Conservation (phyloP, 2,329 filamentous ascomycete genomes). For the Tolypocladium cylindrosporum region DNA sequence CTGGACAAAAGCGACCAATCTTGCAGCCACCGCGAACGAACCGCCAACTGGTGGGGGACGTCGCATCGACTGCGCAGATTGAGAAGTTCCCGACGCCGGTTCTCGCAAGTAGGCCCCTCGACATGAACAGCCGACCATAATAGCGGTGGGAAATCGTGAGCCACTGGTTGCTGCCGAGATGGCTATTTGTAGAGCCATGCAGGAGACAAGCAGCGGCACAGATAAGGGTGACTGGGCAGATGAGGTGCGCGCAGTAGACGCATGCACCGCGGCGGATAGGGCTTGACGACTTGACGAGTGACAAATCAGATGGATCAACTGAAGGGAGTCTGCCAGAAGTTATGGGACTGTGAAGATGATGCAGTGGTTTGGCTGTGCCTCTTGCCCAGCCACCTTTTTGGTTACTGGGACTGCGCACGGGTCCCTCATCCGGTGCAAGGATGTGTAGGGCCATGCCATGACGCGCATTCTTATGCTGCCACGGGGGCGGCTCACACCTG, state of each 20-base stretch:
- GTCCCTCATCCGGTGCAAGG: not conserved
- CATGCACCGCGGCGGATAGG: not conserved
- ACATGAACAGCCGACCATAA: not conserved
- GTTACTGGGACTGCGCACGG: not conserved
- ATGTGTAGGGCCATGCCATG: not conserved
- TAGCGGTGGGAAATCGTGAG: not conserved
- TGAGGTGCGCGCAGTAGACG: not conserved
- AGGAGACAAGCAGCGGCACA: not conserved
- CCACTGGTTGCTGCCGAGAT: not conserved
- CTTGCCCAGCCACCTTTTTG: not conserved
- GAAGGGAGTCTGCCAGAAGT: not conserved
- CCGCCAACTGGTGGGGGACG: not conserved
- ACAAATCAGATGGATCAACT: not conserved
- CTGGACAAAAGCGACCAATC: not conserved
- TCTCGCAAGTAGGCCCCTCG: not conserved
- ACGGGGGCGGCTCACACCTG: not conserved
- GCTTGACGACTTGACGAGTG: not conserved
- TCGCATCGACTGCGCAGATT: not conserved
- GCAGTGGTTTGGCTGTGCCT: not conserved
- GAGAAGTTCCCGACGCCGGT: not conserved
- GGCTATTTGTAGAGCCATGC: not conserved
- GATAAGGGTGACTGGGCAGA: not conserved
- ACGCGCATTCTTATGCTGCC: not conserved
- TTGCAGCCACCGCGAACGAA: not conserved
- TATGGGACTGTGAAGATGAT: not conserved